Conservation (phyloP, 192 early-diverging fungal genomes). For the Podila minutissima region DNA sequence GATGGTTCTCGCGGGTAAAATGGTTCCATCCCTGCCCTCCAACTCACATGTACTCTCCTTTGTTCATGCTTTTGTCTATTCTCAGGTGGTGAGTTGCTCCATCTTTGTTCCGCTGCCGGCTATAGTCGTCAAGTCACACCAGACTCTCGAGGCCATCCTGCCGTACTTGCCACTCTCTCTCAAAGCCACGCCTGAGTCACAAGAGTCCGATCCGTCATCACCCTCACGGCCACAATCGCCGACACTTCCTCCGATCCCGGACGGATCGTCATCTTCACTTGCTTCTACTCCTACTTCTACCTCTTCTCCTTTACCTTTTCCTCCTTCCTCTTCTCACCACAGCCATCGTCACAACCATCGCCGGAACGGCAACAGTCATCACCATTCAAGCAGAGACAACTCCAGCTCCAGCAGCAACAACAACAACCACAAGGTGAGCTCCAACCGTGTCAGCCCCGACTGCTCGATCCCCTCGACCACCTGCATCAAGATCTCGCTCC, state of each 20-base stretch:
- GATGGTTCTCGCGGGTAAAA: too few relatives aligned
- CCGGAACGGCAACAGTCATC: not conserved
- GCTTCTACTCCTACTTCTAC: not conserved
- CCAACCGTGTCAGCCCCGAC: constrained; percentile 39
- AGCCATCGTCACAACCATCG: constrained; percentile 3
- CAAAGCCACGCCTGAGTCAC: not conserved
- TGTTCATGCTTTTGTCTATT: not conserved
- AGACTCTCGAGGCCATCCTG: constrained; percentile 40
- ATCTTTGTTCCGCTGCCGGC: constrained; percentile 14
- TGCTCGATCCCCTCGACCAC: constrained; percentile 48
- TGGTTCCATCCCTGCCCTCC: not conserved
- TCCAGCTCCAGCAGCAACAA: not conserved
- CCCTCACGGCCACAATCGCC: not conserved
- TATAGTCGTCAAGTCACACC: constrained; percentile 40
- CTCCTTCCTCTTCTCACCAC: not conserved
- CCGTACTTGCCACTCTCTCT: constrained; percentile 37
- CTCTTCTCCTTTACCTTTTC: not conserved
- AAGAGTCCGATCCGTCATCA: constrained; percentile 16
- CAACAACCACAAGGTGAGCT: not conserved
- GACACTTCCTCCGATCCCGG: not conserved
- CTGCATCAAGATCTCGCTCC: constrained; percentile 51
- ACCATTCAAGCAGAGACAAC: not conserved
- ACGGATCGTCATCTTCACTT: not conserved
- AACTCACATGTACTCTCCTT: not conserved
- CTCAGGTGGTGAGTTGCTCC: constrained; percentile 40